These are phyloP conservation scores for Remersonia thermophila DNA, from an alignment of 2,329 filamentous ascomycete genomes.

Conservation along the genomic window DNA sequence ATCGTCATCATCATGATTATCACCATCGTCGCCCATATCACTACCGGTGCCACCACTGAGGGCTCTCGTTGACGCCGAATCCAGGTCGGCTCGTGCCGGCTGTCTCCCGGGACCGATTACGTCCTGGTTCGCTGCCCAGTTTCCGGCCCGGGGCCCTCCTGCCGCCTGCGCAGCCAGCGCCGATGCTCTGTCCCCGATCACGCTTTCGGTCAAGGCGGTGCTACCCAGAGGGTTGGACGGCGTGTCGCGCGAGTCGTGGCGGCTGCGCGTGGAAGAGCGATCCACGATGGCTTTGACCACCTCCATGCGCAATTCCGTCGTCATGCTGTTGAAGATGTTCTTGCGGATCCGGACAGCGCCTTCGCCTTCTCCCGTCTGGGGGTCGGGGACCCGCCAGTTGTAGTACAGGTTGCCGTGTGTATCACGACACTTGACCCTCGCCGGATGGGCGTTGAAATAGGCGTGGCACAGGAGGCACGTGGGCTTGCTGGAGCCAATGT, in stretches of 20 bases:
- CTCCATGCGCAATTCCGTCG: constrained; percentile 5
- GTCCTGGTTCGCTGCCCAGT: no score
- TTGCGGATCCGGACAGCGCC: constrained; percentile 1
- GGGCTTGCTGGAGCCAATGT: constrained; percentile 31
- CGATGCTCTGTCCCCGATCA: background rate
- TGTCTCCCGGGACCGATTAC: background rate
- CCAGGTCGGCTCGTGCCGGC: background rate
- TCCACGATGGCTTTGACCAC: background rate
- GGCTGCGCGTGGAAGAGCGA: constrained; percentile 2
- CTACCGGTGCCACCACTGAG: background rate
- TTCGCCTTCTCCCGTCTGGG: constrained; percentile 6
- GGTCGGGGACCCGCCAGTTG: constrained; percentile 27
- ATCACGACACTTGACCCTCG: constrained; percentile 19
- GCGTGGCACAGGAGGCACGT: constrained; percentile 27
- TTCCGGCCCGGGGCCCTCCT: no score
- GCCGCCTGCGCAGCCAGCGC: no score
- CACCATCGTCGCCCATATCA: background rate
- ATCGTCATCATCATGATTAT: background rate
- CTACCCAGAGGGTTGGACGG: constrained; percentile 9
- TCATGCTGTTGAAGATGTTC: constrained; percentile 9
- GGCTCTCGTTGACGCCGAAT: background rate
- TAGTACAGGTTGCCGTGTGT: constrained; percentile 28
- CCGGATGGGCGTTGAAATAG: constrained; percentile 23
- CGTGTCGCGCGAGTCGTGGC: constrained; percentile 12
- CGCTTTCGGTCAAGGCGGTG: background rate